Conservation (phyloP, 2,329 filamentous ascomycete species). For the Penicillium janthinellum region DNA sequence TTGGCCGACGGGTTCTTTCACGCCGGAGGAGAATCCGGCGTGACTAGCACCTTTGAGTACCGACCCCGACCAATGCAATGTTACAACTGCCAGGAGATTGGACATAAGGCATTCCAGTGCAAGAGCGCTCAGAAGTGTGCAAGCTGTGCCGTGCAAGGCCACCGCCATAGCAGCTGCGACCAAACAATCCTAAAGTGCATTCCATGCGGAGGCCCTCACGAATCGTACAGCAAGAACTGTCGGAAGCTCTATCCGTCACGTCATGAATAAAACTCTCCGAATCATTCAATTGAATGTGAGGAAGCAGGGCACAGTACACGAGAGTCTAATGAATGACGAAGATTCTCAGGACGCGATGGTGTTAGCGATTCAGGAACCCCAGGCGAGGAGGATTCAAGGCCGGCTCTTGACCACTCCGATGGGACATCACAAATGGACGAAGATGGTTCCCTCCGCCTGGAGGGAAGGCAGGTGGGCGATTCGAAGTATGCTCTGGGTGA, state of each 20-base stretch:
- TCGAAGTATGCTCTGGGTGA: slow-evolving; percentile 32
- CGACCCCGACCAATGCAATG: slow-evolving; percentile 23
- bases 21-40: slow-evolving; percentile 22
- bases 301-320: slow-evolving; percentile 17
- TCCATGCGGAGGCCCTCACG: slow-evolving; percentile 18
- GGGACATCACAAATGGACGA: slow-evolving; percentile 23
- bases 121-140: slow-evolving; percentile 25
- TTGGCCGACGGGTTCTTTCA: slow-evolving; percentile 24
- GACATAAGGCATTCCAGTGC: slow-evolving; percentile 32
- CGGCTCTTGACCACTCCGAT: slow-evolving; percentile 25
- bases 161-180: slow-evolving; percentile 20
- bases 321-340: slow-evolving; percentile 25
- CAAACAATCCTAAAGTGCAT: slow-evolving; percentile 21
- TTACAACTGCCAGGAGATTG: slow-evolving; percentile 35
- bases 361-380: slow-evolving; percentile 23
- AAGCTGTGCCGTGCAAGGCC: slow-evolving; percentile 17
- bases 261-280: slow-evolving; percentile 22
- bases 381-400: slow-evolving; percentile 21
- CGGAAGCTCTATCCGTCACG: slow-evolving; percentile 22
- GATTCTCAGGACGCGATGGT: slow-evolving; percentile 10
- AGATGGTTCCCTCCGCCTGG: slow-evolving; percentile 11
- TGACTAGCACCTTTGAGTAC: slow-evolving; percentile 23
- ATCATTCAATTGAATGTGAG: slow-evolving; percentile 25
- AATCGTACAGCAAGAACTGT: slow-evolving; percentile 26
- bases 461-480: slow-evolving; percentile 28